Conservation (phyloP, 306 rosid genomes). For the Dalbergia cultrata region DNA sequence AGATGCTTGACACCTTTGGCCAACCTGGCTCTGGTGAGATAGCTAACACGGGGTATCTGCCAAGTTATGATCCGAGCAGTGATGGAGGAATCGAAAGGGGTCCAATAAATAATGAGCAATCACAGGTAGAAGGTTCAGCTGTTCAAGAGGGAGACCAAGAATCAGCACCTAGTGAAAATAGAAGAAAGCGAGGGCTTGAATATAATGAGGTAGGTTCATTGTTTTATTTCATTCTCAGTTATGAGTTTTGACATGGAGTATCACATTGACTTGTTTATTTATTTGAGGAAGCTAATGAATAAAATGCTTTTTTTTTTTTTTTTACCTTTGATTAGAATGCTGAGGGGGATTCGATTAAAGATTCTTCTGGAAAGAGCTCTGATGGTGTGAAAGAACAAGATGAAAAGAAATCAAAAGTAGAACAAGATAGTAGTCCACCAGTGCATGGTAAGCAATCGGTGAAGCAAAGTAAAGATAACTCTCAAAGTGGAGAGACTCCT, state of each 20-base stretch:
- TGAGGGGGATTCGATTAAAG: slow-evolving; percentile 63
- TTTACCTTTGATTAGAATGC: slow-evolving; percentile 52
- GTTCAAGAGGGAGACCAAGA: slow-evolving; percentile 56
- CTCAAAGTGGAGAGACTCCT: slow-evolving; percentile 67
- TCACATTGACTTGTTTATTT: slow-evolving; percentile 31
- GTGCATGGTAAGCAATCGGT: slow-evolving; percentile 58
- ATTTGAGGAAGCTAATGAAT: slow-evolving; percentile 25
- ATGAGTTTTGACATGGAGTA: slow-evolving; percentile 2
- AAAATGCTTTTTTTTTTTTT: slow-evolving; percentile 19
- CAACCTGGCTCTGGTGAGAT: slow-evolving; percentile 59
- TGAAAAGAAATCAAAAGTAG: slow-evolving; percentile 59
- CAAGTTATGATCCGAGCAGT: slow-evolving; percentile 54
- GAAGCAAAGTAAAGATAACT: slow-evolving; percentile 66
- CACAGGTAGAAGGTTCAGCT: slow-evolving; percentile 50
- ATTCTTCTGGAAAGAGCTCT: slow-evolving; percentile 60
- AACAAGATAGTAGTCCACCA: slow-evolving; percentile 54
- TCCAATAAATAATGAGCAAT: slow-evolving; percentile 53
- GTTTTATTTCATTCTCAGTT: background rate
- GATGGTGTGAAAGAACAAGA: slow-evolving; percentile 60
- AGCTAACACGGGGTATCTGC: slow-evolving; percentile 55
- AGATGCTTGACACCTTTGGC: slow-evolving; percentile 70
- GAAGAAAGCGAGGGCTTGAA: slow-evolving; percentile 65
- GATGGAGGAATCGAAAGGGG: slow-evolving; percentile 50
- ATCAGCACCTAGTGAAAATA: slow-evolving; percentile 61
- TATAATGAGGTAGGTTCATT: slow-evolving; percentile 61